Evolutionary conservation across 1,284 basidiomycete genomes (phyloP).

Genomic region (Naganishia sp.): DNA sequence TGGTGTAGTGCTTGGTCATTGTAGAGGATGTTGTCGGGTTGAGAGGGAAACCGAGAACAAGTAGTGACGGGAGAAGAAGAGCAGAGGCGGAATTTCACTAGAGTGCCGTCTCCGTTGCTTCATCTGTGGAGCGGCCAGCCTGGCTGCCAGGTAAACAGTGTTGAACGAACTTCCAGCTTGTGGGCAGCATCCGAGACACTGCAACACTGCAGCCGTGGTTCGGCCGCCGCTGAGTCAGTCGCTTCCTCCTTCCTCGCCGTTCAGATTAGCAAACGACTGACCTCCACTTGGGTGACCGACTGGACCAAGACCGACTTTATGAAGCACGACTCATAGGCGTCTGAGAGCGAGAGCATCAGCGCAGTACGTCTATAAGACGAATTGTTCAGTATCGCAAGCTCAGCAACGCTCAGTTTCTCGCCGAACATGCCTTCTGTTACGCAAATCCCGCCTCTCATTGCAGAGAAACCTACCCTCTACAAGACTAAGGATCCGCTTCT

Average conservation of each 20-base stretch:
- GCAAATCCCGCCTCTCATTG: slow-evolving; percentile 28
- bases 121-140: background rate
- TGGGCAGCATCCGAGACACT: slow-evolving; percentile 21
- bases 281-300: slow-evolving; percentile 22
- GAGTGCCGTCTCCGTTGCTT: background rate
- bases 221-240: slow-evolving; percentile 20
- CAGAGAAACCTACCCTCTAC: slow-evolving; percentile 30
- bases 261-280: slow-evolving; percentile 10
- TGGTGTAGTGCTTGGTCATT: slow-evolving; percentile 50
- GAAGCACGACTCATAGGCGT: background rate
- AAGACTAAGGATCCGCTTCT: slow-evolving; percentile 29
- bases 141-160: slow-evolving; percentile 11
- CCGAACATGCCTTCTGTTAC: slow-evolving; percentile 9
- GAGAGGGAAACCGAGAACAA: background rate
- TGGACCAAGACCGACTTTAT: background rate
- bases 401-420: background rate
- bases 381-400: too few relatives aligned
- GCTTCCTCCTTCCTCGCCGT: background rate
- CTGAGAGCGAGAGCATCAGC: background rate
- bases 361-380: background rate
- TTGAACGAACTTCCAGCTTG: slow-evolving; percentile 17
- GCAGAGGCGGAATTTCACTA: background rate
- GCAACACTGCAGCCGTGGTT: background rate
- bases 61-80: background rate
- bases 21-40: slow-evolving; percentile 1